Percentiles rank a stretch among this genome's conserved stretches.
Conservation (phyloP, 1,284 basidiomycete species). For the Cystobasidium slooffiae region DNA sequence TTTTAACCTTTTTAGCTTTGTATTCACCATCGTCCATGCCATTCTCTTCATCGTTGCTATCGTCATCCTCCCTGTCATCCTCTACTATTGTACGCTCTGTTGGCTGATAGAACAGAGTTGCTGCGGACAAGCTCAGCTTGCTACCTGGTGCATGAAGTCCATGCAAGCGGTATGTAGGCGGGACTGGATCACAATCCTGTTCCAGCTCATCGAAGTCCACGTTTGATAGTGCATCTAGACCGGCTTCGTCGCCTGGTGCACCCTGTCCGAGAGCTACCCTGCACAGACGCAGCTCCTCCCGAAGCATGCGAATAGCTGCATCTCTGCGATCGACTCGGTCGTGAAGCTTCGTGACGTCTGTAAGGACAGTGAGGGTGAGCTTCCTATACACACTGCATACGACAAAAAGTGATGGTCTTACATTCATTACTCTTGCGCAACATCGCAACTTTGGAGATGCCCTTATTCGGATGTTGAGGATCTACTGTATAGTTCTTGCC, state of each 20-base stretch:
- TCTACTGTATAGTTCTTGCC: slow-evolving; percentile 47
- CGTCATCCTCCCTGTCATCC: slow-evolving; percentile 53
- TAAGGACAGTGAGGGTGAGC: not conserved
- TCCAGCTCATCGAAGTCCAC: slow-evolving; percentile 43
- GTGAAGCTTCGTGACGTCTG: slow-evolving; percentile 71
- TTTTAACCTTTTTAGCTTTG: slow-evolving; percentile 21
- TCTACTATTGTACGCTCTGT: slow-evolving; percentile 32
- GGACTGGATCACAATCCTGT: slow-evolving; percentile 47
- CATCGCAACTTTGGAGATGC: slow-evolving; percentile 92
- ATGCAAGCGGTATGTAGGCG: slow-evolving; percentile 45
- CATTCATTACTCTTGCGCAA: slow-evolving; percentile 86
- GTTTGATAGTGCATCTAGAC: slow-evolving; percentile 30
- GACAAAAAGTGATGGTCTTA: not conserved
- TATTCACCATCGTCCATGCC: slow-evolving; percentile 54
- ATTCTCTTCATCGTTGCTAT: slow-evolving; percentile 53
- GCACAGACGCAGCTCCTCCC: slow-evolving; percentile 56
- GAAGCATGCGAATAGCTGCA: slow-evolving; percentile 71
- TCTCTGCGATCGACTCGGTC: slow-evolving; percentile 81
- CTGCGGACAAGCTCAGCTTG: slow-evolving; percentile 55
- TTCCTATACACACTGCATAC: not conserved
- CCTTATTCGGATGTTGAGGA: slow-evolving; percentile 79
- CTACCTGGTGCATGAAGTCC: slow-evolving; percentile 30
- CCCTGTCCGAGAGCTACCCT: slow-evolving; percentile 34
- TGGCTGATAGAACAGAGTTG: slow-evolving; percentile 40
- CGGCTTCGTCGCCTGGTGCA: slow-evolving; percentile 8